Conservation (phyloP, 176 grass and related monocot genomes). For the Lolium rigidum region DNA sequence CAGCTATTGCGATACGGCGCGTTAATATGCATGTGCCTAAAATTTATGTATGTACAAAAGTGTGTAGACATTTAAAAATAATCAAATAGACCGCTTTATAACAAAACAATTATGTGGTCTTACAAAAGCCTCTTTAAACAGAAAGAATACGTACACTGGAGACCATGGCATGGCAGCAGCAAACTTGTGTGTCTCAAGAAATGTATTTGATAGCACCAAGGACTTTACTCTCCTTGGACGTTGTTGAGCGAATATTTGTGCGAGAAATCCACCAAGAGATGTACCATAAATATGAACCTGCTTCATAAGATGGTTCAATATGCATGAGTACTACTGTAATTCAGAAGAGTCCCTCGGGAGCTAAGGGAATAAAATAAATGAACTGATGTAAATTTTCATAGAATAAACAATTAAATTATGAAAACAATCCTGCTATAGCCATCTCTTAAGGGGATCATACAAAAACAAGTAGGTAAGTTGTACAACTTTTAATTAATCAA, state of each 20-base stretch:
- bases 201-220: constrained; percentile 93
- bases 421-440: background rate
- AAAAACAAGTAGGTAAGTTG: background rate
- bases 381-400: constrained; percentile 7
- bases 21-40: background rate
- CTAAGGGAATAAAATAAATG: constrained; percentile 26
- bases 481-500: background rate
- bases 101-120: background rate
- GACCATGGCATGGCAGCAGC: constrained; percentile 94
- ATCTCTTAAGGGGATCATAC: constrained; percentile 6
- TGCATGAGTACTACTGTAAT: background rate
- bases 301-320: constrained; percentile 15
- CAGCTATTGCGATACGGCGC: background rate
- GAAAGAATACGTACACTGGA: constrained; percentile 79
- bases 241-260: constrained; percentile 92
- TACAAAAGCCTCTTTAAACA: constrained; percentile 7
- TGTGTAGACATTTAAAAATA: background rate
- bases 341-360: background rate
- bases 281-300: constrained; percentile 99
- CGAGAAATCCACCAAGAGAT: constrained; percentile 97
- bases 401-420: constrained; percentile 7
- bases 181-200: constrained; percentile 94
- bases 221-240: constrained; percentile 92
- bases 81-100: constrained; percentile 6
- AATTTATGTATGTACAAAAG: background rate